Conservation (phyloP, 331 rosid genomes). For the Arachis monticola region DNA sequence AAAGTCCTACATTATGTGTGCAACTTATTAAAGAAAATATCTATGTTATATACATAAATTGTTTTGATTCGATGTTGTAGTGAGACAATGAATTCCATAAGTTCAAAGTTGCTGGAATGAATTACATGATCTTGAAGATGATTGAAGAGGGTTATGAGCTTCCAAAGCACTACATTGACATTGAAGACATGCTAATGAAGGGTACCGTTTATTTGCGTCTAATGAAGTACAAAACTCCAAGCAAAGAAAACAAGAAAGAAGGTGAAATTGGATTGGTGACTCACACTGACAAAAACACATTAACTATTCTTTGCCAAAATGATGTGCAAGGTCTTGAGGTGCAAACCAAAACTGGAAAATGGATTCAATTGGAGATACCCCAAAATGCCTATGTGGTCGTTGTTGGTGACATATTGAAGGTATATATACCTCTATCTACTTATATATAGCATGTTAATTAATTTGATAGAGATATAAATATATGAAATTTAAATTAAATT, state of each 20-base stretch:
- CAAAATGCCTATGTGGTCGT: constrained; percentile 40
- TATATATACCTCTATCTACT: too few relatives aligned
- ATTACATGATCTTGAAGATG: constrained; percentile 45
- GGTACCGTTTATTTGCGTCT: constrained; percentile 33
- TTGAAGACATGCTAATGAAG: constrained; percentile 35
- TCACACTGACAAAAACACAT: constrained; percentile 56
- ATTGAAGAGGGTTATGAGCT: constrained; percentile 53
- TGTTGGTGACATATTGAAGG: constrained; percentile 62
- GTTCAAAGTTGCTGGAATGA: constrained; percentile 49
- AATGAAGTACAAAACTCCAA: constrained; percentile 55
- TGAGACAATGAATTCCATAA: constrained; percentile 46
- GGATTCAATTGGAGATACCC: constrained; percentile 51
- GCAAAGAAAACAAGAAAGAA: constrained; percentile 23
- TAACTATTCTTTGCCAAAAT: constrained; percentile 56
- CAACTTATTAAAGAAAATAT: too few relatives aligned
- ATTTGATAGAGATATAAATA: too few relatives aligned
- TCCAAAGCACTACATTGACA: constrained; percentile 44
- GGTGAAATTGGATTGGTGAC: constrained; percentile 41
- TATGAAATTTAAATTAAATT: too few relatives aligned
- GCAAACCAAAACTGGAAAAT: constrained; percentile 50
- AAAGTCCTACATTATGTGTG: too few relatives aligned
- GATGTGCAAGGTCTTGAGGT: constrained; percentile 60
- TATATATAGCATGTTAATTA: too few relatives aligned
- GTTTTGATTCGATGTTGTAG: constrained; percentile 12
- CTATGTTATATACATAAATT: too few relatives aligned